Evolutionary conservation across 768 basidiomycete species (phyloP), one percentile per base, ranked within the genome.

Genomic region (Mycena amicta): DNA sequence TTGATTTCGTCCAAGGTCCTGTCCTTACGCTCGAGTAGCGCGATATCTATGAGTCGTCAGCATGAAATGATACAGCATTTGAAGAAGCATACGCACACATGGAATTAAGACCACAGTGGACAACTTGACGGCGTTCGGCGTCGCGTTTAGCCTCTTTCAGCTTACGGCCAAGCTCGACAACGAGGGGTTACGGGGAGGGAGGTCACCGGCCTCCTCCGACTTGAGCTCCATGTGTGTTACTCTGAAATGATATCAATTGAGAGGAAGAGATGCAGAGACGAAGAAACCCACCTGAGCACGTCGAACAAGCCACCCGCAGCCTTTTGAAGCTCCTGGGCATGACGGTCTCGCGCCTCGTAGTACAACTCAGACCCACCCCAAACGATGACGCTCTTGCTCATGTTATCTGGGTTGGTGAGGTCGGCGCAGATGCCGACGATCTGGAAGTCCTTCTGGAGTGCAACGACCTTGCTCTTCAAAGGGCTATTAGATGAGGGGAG

Each of bases 131-230:
- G 22, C 25, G 40, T 18, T 37, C 18, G 8, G 33, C 8, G 18
- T 71, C 71, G 20, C 72, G 66, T 1, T 69, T 60, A 43, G 63
- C 65, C 71, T 74, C 33, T 18, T 37, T 37, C 8, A 8, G 8
- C 33, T 8, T 8, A 37, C 33, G 33, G 11, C 11, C 33, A 18
- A 37, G 11, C 33, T 37, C 11, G 33, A 37, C 33, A 8, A 18
- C 8, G 8, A 18, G 18, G 33, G 33, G 18, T 37, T 37, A 8
- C 33, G 33, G 11, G 11, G 8, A 18, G 18, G 33, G 11, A 8
- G 33, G 11, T 37, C 33, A 18, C 33, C 33, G 8, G 33, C 33
- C 18, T 37, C 11, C 33, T 37, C 33, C 18, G 18, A 18, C 33
- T 8, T 18, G 33, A 37, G 8, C 11, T 37, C 33, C 33, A 8